Evolutionary conservation across 1,139 yeast genomes (phyloP), one percentile per base, ranked within the genome.

Genomic region (Yamadazyma aaseri): DNA sequence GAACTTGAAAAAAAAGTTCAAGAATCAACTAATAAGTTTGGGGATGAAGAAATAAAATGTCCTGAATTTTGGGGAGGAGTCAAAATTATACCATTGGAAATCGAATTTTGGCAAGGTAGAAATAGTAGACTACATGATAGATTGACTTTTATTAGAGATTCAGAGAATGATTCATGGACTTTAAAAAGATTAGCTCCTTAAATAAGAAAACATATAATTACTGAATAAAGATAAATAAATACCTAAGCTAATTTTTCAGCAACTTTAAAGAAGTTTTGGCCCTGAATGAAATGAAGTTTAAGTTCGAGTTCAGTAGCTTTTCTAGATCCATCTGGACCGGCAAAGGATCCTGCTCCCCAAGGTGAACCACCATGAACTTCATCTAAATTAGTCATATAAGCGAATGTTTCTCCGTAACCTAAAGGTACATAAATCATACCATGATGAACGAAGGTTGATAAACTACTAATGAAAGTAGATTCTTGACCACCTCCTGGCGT

Each of bases 21-120:
- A n/a, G 54, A 65, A 23, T 72, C 68, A 40, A 79, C 73, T 38
- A 63, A 71, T 31, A 71, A 79, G 53, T 89, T 86, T 49, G 73
- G 77, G 41, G 80, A 72, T 31, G 61, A 64, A 25, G 47, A 49
- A 11, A 79, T 92, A 34, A 94, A 95, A 18, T 85, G 96, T 49
- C 98, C 98, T 13, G 89, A 86, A 20, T 80, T 70, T 56, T 92
- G 98, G 98, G 98, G 98, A 32, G 98, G 98, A 2, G 59, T 92
- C 35, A 72, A 96, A 51, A 73, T 92, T 20, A 79, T 83, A 29
- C 98, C 99, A 2, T 64, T 86, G 35, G 96, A 87, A 53, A 76
- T 92, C 47, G 98, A 92, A 62, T 92, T 92, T 55, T 92, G 97
- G 97, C 97, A 92, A 63, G 98, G 98, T 12, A 78, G 98, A 42